A percentile compares a stretch with the other conserved stretches of the same genome.
Evolutionary conservation across 2,329 filamentous ascomycete species (phyloP).

Genomic region (Nakataea oryzae): DNA sequence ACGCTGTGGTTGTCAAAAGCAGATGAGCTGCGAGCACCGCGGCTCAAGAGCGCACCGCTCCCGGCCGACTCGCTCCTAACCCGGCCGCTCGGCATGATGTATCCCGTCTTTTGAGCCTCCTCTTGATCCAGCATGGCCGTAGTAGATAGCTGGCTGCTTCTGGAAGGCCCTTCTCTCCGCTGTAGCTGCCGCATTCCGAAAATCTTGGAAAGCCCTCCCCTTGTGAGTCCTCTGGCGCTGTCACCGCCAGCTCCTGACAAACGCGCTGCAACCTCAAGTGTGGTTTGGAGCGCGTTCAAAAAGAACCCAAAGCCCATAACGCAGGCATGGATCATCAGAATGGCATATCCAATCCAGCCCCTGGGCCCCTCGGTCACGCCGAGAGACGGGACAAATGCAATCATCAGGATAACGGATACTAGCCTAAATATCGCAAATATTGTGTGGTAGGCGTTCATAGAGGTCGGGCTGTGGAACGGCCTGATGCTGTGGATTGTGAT

Average conservation of each 20-base stretch:
- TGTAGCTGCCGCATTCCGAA: slow-evolving; percentile 87
- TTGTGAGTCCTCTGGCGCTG: slow-evolving; percentile 54
- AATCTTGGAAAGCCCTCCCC: slow-evolving; percentile 80
- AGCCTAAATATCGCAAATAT: slow-evolving; percentile 73
- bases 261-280: slow-evolving; percentile 79
- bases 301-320: slow-evolving; percentile 89
- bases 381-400: slow-evolving; percentile 76
- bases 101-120: slow-evolving; percentile 52
- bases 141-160: slow-evolving; percentile 74
- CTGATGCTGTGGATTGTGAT: slow-evolving; percentile 81
- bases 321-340: slow-evolving; percentile 73
- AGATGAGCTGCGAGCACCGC: slow-evolving; percentile 42
- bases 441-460: slow-evolving; percentile 94
- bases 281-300: slow-evolving; percentile 79
- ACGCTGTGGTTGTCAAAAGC: slow-evolving; percentile 39
- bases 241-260: slow-evolving; percentile 75
- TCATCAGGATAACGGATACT: slow-evolving; percentile 63
- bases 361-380: slow-evolving; percentile 69
- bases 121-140: slow-evolving; percentile 68
- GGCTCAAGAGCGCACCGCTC: slow-evolving; percentile 37
- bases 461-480: slow-evolving; percentile 82
- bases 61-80: slow-evolving; percentile 51
- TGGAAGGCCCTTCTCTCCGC: slow-evolving; percentile 55
- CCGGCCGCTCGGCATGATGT: slow-evolving; percentile 40
- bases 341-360: slow-evolving; percentile 92